Percentiles rank a stretch among this genome's conserved stretches.
Conservation (phyloP, 345 rosid species). For the Lagerstroemia speciosa region DNA sequence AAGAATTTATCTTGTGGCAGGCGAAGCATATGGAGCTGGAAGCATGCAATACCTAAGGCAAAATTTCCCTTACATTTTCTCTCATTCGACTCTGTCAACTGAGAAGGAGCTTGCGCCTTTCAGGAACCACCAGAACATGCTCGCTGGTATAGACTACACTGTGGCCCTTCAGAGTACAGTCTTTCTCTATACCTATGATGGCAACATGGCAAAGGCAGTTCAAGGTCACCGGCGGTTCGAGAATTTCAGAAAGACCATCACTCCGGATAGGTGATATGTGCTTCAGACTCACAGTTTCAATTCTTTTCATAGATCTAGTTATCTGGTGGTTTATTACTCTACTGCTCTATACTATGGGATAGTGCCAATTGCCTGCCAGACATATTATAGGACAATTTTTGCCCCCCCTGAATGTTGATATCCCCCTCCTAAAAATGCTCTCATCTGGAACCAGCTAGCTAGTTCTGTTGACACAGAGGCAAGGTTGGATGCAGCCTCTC, state of each 20-base stretch:
- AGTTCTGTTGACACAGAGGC: background rate
- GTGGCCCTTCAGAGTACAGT: constrained; percentile 87
- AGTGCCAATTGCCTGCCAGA: background rate
- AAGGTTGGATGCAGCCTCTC: background rate
- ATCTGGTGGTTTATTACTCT: background rate
- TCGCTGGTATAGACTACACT: constrained; percentile 83
- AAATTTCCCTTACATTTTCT: constrained; percentile 67
- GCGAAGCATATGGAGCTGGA: constrained; percentile 84
- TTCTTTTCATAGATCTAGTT: background rate
- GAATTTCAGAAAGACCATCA: constrained; percentile 77
- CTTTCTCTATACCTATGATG: constrained; percentile 81
- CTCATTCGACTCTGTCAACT: constrained; percentile 75
- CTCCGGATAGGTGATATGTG: constrained; percentile 61
- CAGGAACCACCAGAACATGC: constrained; percentile 79
- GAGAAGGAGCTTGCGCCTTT: constrained; percentile 68
- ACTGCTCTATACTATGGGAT: background rate
- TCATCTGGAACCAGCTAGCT: background rate
- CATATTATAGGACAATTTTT: background rate
- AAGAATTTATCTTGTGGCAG: constrained; percentile 89
- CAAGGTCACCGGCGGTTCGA: constrained; percentile 89
- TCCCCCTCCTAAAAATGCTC: background rate
- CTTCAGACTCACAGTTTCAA: background rate
- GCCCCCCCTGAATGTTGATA: background rate
- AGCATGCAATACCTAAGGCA: constrained; percentile 64
- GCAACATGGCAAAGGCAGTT: constrained; percentile 98